Base-by-base conservation (phyloP, 2,329 filamentous ascomycete species). In the Pestalotiopsis sp. region DNA sequence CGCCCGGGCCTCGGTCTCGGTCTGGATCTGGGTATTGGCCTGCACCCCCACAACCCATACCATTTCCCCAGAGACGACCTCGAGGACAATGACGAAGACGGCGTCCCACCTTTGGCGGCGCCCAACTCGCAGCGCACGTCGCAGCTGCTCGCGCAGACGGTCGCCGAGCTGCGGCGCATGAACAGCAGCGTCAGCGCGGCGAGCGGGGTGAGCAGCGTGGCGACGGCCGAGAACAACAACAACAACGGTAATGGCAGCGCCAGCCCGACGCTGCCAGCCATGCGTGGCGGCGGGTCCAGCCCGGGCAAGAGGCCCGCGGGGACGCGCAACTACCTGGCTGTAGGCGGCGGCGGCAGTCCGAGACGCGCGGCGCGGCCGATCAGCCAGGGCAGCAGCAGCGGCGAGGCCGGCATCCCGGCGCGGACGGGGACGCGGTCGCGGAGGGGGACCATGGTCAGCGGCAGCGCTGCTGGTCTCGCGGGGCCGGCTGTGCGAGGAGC, bases 121-220 rank as follows among this genome's bases (percentile, higher is more conserved):
- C 63, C 25, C 23, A 52, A 52, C 45, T 11, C 63, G 12, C 65
- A 70, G 25, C 68, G 70, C 49, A 71, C 65, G 62, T 71, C 74
- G 72, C 63, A 74, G 6, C 74, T 85, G 13, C 45, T 52, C 4
- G 78, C 82, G n/a, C 78, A 76, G 69, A 81, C 85, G 2, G 83
- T 88, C 38, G 82, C 82, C 20, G 83, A 87, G 75, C 83, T 89
- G 68, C 83, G 87, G 11, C 81, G 86, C 65, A 89, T 89, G 86
- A 89, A 89, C 78, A 88, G 85, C 76, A 31, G 38, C 25, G 66
- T 67, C 1, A 67, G 66, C 40, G 65, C 27, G 20, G n/a, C 84
- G 59, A 86, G 83, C 73, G 79, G 81, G 2, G 79, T 81, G 67
- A 85, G 84, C 78, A 75, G 77, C 20, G 79, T 80, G 1, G 83